A percentile compares a stretch with the other conserved stretches of the same genome.
phyloP scores from a whole-genome alignment of 495 filamentous ascomycete species.

The Penicillium canariense region DNA sequence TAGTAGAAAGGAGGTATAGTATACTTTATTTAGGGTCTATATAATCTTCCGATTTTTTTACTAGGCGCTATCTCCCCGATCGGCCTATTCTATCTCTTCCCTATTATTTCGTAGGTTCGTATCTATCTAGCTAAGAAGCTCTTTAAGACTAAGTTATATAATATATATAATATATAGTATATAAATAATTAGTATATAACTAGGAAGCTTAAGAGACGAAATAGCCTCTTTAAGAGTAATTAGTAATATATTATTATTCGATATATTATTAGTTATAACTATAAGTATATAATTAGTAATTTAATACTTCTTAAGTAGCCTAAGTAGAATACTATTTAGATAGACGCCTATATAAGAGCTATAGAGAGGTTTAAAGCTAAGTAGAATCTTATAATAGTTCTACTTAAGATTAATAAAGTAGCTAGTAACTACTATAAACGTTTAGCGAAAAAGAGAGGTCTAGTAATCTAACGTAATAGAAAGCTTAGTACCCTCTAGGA shows the following conservation, averaged over 20 bases:
- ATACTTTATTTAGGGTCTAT: slow-evolving; percentile 4
- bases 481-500: too few species aligned
- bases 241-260: slow-evolving; percentile 20
- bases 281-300: slow-evolving; percentile 11
- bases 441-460: too few species aligned
- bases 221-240: slow-evolving; percentile 4
- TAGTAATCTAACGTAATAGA: too few species aligned
- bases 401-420: slow-evolving; percentile 20
- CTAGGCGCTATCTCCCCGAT: too few species aligned
- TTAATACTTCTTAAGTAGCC: slow-evolving; percentile 9
- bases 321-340: slow-evolving; percentile 11
- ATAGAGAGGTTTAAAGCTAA: slow-evolving; percentile 22
- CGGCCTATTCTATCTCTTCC: too few species aligned
- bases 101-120: too few species aligned
- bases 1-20: background rate
- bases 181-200: background rate
- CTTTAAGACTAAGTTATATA: too few species aligned
- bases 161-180: too few species aligned
- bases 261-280: slow-evolving; percentile 24
- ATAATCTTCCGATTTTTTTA: too few species aligned
- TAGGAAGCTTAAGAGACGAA: background rate
- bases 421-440: slow-evolving; percentile 24
- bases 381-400: slow-evolving; percentile 20
- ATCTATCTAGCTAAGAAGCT: too few species aligned
- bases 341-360: slow-evolving; percentile 7